Conservation (phyloP, 305 asterid genomes). For the Solanum hybrid region DNA sequence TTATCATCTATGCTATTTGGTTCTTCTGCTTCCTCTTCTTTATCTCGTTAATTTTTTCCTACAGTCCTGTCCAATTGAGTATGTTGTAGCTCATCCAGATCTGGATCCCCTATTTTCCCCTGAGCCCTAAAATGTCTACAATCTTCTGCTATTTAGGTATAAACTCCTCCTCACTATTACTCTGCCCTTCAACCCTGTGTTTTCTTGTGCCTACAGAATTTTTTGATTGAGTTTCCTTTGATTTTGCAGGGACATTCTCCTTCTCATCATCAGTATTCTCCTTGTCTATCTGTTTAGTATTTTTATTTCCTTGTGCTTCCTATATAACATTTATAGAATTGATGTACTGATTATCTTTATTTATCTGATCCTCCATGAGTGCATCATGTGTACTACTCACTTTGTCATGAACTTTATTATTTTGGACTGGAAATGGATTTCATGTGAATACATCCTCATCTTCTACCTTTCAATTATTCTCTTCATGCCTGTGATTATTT, state of each 20-base stretch:
- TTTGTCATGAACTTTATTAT: background rate
- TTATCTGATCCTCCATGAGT: background rate
- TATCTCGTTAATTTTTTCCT: background rate
- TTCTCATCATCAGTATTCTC: background rate
- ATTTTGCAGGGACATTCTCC: background rate
- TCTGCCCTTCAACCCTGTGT: background rate
- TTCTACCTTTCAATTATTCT: background rate
- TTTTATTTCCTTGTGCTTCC: background rate
- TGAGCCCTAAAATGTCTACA: background rate
- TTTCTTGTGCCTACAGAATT: accelerated
- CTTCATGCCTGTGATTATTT: background rate
- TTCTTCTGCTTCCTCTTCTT: background rate
- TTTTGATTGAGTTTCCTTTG: background rate
- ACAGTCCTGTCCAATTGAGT: no score
- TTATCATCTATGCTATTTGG: no score
- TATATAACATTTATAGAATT: background rate
- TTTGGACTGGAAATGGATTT: background rate
- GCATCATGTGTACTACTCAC: background rate
- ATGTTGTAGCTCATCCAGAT: background rate
- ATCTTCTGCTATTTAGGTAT: no score
- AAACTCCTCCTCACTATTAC: background rate
- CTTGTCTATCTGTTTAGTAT: no score
- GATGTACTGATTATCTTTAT: background rate
- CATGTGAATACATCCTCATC: background rate
- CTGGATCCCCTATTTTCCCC: background rate